Base-by-base conservation (phyloP, 2,329 filamentous ascomycete species). In the Seiridium unicorne region DNA sequence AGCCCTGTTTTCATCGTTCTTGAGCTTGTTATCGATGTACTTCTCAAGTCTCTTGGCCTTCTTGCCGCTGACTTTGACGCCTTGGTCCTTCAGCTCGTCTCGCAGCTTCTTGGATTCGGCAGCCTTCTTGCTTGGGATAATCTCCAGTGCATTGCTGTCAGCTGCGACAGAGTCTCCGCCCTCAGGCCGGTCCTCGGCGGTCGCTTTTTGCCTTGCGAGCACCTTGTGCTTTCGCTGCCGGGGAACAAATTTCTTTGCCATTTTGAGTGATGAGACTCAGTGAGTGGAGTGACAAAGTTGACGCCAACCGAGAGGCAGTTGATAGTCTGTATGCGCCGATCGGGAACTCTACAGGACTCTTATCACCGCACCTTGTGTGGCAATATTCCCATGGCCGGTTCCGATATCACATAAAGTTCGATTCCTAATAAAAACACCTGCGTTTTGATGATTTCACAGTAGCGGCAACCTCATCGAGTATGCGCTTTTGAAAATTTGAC, bases 1-100 rank as follows among this genome's bases (percentile, higher is more conserved):
- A 60, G 88, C 90, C 35, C 91, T 82, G 69, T 92, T 96, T 74
- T 98, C 94, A 71, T 99, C 95, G 74, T 96, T 97, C 74, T 89
- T 91, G 51, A 99, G 80, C 81, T 99, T 99, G 61, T 85, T 95
- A 69, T 98, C 93, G 65, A 89, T 87, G 70, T 89, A 89, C 69
- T 89, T 89, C 63, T 89, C 86, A 44, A 89, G 71, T 1, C 87
- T 81, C 75, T 89, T 89, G 5, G 86, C 84, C 72, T 89, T 89
- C 70, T 89, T 88, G 61, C 84, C 79, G 68, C 79, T 87, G 70
- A 88, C 79, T 68, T 87, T 87, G 49, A 72, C 68, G 1, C 80
- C 81, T 57, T 84, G 77, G 32, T 78, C 72, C 59, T 74, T 77
- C 59, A 88, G 69, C 63, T 87, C 80, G 31, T 81, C 79, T 61